Base-by-base conservation (phyloP, 2,329 filamentous ascomycete species). In the Aspergillus proliferans region DNA sequence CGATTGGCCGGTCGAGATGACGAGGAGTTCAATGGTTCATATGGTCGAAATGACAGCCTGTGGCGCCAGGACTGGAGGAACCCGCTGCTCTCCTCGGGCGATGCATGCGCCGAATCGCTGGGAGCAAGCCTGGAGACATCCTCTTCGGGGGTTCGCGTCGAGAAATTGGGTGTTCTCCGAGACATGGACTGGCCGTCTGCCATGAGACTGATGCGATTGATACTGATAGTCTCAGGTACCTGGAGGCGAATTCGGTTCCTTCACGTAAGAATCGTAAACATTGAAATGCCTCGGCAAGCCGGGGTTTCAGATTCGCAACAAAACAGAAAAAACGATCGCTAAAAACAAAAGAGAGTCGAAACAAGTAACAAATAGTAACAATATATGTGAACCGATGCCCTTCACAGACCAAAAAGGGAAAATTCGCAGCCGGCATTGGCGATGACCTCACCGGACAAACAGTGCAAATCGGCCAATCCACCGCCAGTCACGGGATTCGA, bases 111-210 rank as follows among this genome's bases (percentile, higher is more conserved):
- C 10, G 58, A 59, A 22, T 68, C 67, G 45, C 55, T 63, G 28
- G 66, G 66, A 41, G 58, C 68, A 26, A 71, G 52, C 46, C 66
- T 62, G 15, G 62, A 58, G 28, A 56, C 64, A 62, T 71, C 69
- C 58, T 68, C 69, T 54, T 64, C 53, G 34, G 69, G 60, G 7
- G 67, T 65, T 49, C 67, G 65, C 43, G 68, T 63, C 18, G 67
- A 67, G 53, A 71, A 70, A 48, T 62, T 67, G n/a, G 68, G 68
- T 48, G 65, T 61, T 56, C 61, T 62, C 52, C 67, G 62, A 59
- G 65, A 60, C 55, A 65, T 55, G 43, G 60, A 56, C 53, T 53
- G 57, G 10, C 38, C 7, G 38, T 40, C 18, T 40, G 38, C 10
- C 15, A 40, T 40, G 15, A 10, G 38, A 12, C 10, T 7, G 38